phyloP scores from a whole-genome alignment of 805 yeast genomes.

The Tetrapisispora namnaoensis region DNA sequence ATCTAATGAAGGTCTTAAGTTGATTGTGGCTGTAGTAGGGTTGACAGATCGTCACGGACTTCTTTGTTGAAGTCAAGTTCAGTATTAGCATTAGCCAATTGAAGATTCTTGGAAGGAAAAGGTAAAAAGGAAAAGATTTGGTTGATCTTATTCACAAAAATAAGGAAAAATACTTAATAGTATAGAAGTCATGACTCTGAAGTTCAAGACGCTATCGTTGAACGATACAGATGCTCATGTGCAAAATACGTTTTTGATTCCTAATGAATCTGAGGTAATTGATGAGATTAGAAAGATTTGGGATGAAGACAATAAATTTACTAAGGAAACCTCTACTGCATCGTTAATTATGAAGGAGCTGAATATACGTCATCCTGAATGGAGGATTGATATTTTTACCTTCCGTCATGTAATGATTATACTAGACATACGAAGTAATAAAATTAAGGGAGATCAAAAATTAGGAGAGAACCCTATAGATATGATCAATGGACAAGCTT shows the following conservation, averaged over 20 bases:
- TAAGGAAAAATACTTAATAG: too few relatives aligned
- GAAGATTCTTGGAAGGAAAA: too few relatives aligned
- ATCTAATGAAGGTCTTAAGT: too few relatives aligned
- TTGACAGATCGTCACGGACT: too few relatives aligned
- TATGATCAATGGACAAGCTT: background rate
- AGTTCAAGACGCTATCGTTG: conserved; percentile 18
- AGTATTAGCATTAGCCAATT: too few relatives aligned
- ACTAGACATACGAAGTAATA: conserved; percentile 48
- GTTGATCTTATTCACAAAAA: too few relatives aligned
- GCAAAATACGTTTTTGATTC: conserved; percentile 27
- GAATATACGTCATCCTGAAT: conserved; percentile 38
- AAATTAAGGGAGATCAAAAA: conserved; percentile 33
- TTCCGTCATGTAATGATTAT: conserved; percentile 33
- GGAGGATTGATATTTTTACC: conserved; percentile 37
- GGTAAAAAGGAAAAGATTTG: too few relatives aligned
- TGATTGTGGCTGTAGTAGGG: too few relatives aligned
- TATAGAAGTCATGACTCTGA: background rate
- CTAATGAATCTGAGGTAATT: conserved; percentile 49
- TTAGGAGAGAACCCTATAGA: background rate
- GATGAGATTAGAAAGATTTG: conserved; percentile 54
- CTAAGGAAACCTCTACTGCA: conserved; percentile 47
- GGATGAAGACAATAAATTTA: conserved; percentile 50
- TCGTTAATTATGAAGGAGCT: conserved; percentile 46
- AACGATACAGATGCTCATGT: conserved; percentile 12
- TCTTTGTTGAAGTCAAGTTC: too few relatives aligned